Evolutionary conservation across 345 rosid genomes (phyloP), one percentile per base, ranked within the genome.

Genomic region (Pseudoturritis turrita): DNA sequence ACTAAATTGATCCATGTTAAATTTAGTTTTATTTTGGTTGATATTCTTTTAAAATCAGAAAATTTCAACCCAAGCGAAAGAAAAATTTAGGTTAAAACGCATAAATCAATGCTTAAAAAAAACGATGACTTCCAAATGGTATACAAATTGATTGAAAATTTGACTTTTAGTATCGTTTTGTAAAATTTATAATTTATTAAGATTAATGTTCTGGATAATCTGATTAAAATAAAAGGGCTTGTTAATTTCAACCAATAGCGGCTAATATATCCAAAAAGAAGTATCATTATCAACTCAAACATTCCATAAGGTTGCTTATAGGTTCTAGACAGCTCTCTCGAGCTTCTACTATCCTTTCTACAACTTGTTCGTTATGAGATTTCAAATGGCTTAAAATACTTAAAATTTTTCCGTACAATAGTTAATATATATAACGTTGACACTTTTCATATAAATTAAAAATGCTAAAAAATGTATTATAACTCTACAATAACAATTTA

Each of bases 211-310:
- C 4, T 25, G 4, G 26, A 25, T 25, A 7, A 9, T 53, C 17
- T 0, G 10, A 10, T 2, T 25, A n/a, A 25, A 25, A 53, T 19
- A 5, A 50, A 50, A 23, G 23, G 51, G 11, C 1, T 46, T 18
- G 21, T 21, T 46, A 13, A 5, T 11, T 50, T 25, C 9, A 51
- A 25, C n/a, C 29, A 25, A 53, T 17, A 29, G 17, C 26, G 26
- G 25, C 22, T 28, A 4, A 17, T 35, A 64, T 25, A 33, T 7
- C 4, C 11, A 6, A n/a, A 19, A 35, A 5, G 26, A 31, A 15
- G 2, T 37, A 33, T 51, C 71, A 25, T 50, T 37, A 54, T 41
- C 72, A 39, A 53, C 51, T 68, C 41, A 52, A 68, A 68, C 72
- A 68, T 68, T 68, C 72, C 15, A 21, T 53, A n/a, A 25, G 31